These are phyloP conservation scores for Blastocrithidia nonstop DNA, from an alignment of 208 protist species.

Conservation along the genomic window DNA sequence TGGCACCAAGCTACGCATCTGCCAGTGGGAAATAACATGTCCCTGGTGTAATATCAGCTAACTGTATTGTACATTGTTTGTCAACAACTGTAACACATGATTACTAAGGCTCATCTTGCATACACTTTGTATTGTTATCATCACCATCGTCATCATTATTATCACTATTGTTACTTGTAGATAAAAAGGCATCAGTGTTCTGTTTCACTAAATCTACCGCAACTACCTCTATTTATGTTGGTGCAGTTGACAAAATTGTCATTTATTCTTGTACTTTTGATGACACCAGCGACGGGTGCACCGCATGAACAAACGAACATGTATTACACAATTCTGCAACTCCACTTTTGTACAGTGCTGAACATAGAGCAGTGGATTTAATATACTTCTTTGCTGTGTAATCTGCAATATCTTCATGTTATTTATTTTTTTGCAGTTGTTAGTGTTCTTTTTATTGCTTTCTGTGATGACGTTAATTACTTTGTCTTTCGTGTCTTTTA, in stretches of 20 bases:
- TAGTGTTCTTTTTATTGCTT: not conserved
- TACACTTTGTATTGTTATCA: not conserved
- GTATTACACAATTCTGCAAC: not conserved
- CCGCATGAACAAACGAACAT: not conserved
- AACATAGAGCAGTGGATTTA: too few species aligned
- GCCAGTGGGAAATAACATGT: conserved; percentile 63
- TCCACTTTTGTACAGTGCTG: too few species aligned
- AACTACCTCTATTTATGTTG: too few species aligned
- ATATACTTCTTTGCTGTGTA: too few species aligned
- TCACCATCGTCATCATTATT: not conserved
- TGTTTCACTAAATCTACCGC: not conserved
- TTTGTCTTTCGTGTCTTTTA: not conserved
- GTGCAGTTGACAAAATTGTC: too few species aligned
- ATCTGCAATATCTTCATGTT: not conserved
- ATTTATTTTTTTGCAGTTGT: not conserved
- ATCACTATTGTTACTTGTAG: not conserved
- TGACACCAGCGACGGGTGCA: not conserved
- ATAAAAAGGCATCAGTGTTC: not conserved
- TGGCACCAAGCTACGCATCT: conserved; percentile 36
- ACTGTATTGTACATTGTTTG: not conserved
- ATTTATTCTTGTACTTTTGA: too few species aligned
- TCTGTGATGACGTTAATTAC: conserved; percentile 2
- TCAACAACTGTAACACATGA: not conserved
- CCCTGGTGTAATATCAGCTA: conserved; percentile 27
- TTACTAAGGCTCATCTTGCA: not conserved